Base-by-base conservation (phyloP, 2,329 filamentous ascomycete species). In the Xylaria sp. region DNA sequence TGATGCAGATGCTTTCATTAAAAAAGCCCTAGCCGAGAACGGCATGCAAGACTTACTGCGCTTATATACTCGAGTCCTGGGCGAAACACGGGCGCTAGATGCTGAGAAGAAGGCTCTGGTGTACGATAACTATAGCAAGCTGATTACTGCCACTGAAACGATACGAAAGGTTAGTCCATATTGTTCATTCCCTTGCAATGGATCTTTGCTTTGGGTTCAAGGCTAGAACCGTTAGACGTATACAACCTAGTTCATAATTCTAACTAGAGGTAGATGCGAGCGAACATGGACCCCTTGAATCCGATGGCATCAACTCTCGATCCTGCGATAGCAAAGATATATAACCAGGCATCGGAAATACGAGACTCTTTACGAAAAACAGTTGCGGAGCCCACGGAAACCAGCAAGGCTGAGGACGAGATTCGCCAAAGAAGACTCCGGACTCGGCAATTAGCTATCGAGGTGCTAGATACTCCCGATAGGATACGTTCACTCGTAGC, bases 121-220 rank as follows among this genome's bases (percentile, higher is more conserved):
- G 4, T 99, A 99, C 76, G 94, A 99, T 75, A 99, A 99, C 74
- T 99, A 98, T 77, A 95, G 90, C 69, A 98, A 98, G 78, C 79
- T 99, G 68, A 97, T 99, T 68, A 87, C 90, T n/a, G 95, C 95
- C 1, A 97, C 96, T 10, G 94, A 97, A 76, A 98, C 94, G 3
- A 99, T 99, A 71, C 86, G 91, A 51, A 92, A 91, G 79, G 86
- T 87, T 68, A 21, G 75, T 64, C 23, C n/a, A 27, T 11, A 2
- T 0, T 15, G 10, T 11, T 19, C 23, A 19, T 15, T 9, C 19
- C 7, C 5, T 46, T 17, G 29, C 44, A 10, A 33, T 4, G 21
- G 17, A n/a, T 9, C 27, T 21, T 2, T 35, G 3, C 17, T 49
- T 7, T 0, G 8, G 9, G 19, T 38, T 27, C 8, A 5, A 19